Conservation (phyloP, 768 basidiomycete species). For the Boletus sp. region DNA sequence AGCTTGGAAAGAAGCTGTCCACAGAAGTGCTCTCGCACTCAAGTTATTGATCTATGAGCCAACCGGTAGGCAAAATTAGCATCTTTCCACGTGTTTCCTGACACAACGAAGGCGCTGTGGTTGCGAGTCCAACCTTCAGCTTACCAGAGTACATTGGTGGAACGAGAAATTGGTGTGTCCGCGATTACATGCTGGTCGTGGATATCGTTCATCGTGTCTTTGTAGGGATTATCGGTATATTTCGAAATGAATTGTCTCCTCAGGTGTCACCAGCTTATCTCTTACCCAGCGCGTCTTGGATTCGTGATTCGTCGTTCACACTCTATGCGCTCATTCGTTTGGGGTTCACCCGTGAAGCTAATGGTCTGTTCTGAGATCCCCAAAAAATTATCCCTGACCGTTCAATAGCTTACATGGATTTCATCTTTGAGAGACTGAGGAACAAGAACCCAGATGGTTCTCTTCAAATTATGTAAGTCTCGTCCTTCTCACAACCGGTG, state of each 20-base stretch:
- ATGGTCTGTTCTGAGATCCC: slow-evolving; percentile 45
- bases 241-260: neutral
- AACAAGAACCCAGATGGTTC: slow-evolving; percentile 88
- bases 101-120: slow-evolving; percentile 64
- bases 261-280: neutral
- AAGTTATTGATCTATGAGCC: slow-evolving; percentile 93
- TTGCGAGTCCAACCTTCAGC: slow-evolving; percentile 94
- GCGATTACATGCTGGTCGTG: neutral
- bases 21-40: slow-evolving; percentile 88
- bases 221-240: slow-evolving; percentile 63
- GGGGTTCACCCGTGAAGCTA: slow-evolving; percentile 91
- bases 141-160: slow-evolving; percentile 91
- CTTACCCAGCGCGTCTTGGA: slow-evolving; percentile 68
- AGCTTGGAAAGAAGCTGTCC: slow-evolving; percentile 93
- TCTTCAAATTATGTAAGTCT: slow-evolving; percentile 79
- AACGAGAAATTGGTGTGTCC: slow-evolving; percentile 75
- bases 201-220: neutral
- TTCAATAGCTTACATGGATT: slow-evolving; percentile 76
- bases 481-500: neutral
- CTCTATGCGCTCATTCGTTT: slow-evolving; percentile 91
- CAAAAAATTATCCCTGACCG: neutral
- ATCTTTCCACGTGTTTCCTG: neutral
- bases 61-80: slow-evolving; percentile 47
- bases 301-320: slow-evolving; percentile 95
- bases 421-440: slow-evolving; percentile 80